These are phyloP conservation scores for Glonium stellatum DNA, from an alignment of 495 filamentous ascomycete species.

Conservation along the genomic window DNA sequence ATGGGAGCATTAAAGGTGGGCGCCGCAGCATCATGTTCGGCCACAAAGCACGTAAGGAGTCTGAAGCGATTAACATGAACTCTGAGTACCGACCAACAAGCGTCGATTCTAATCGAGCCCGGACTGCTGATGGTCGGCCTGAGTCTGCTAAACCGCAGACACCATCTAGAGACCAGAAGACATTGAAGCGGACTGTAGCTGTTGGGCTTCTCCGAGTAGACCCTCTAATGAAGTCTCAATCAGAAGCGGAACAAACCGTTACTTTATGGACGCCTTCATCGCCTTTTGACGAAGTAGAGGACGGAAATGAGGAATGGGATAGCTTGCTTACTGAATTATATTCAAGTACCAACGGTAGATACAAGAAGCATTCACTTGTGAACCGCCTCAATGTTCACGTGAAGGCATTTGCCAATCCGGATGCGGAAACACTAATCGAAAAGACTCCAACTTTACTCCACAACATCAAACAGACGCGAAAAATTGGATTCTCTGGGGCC, in stretches of 20 bases:
- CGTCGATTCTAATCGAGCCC: slow-evolving; percentile 14
- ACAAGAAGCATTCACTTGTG: slow-evolving; percentile 60
- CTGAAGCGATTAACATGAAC: slow-evolving; percentile 31
- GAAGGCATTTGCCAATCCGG: slow-evolving; percentile 64
- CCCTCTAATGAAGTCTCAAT: slow-evolving; percentile 64
- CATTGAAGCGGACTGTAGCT: slow-evolving; percentile 62
- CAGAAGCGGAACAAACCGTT: slow-evolving; percentile 68
- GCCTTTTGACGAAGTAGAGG: slow-evolving; percentile 41
- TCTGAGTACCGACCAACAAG: slow-evolving; percentile 35
- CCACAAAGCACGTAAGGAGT: slow-evolving; percentile 38
- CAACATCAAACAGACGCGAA: slow-evolving; percentile 66
- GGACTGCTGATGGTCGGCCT: slow-evolving; percentile 27
- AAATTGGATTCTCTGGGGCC: slow-evolving; percentile 92
- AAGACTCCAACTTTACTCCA: slow-evolving; percentile 84
- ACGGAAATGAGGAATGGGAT: slow-evolving; percentile 58
- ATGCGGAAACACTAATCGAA: slow-evolving; percentile 72
- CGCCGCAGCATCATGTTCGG: slow-evolving; percentile 84
- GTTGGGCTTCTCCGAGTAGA: slow-evolving; percentile 78
- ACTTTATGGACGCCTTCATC: slow-evolving; percentile 66
- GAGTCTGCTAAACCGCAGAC: slow-evolving; percentile 41
- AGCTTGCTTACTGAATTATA: slow-evolving; percentile 66
- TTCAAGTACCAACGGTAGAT: slow-evolving; percentile 63
- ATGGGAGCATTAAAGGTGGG: slow-evolving; percentile 48
- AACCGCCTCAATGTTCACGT: slow-evolving; percentile 71
- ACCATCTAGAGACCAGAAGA: slow-evolving; percentile 31